Evolutionary conservation across 805 yeast species (phyloP), one percentile per base, ranked within the genome.

Genomic region (Myxozyma vanderwaltii): DNA sequence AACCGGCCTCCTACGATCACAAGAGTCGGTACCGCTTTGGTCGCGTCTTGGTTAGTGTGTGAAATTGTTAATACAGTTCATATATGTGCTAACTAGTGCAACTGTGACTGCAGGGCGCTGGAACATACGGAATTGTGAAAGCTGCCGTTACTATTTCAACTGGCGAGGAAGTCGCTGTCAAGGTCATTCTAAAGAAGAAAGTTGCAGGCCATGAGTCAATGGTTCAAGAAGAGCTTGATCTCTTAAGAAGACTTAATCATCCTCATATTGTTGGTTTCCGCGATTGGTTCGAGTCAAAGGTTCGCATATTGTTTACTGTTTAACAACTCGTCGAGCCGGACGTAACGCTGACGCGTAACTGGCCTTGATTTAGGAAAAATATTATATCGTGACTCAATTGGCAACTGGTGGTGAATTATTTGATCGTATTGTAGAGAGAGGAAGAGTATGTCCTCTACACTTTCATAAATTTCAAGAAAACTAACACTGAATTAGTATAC

Each of bases 401-500:
- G 97, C 97, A 24, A 86, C 91, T 1, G 99, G 99, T 31, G 99
- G 99, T 51, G 99, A 92, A 73, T 76, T 92, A 58, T 92, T 92
- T 70, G 97, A 91, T 63, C 77, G 97, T 54, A 90, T 92, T 63
- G 81, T 91, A 41, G 77, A 83, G 50, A 78, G 85, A 68, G 97
- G 97, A 46, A 59, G 48, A 58, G 64, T 61, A 15, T 15, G 54
- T 39, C 8, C 12, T n/a, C 13, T 46, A 7, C 3, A 19, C 35
- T 6, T 10, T 17, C 35, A 13, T 15, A 31, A 33, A 4, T 26
- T 38, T 4, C 10, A 24, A 23, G 17, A n/a, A 31, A 24, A 4
- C 47, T 19, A 29, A 26, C 43, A 33, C n/a, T 27, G 2, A 1
- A 21, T 13, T 81, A 85, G 56, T 92, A 90, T 74, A 89, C 96